Evolutionary conservation across 352 stramenopile species (phyloP).

Genomic region (Globisporangium heterothallicum): DNA sequence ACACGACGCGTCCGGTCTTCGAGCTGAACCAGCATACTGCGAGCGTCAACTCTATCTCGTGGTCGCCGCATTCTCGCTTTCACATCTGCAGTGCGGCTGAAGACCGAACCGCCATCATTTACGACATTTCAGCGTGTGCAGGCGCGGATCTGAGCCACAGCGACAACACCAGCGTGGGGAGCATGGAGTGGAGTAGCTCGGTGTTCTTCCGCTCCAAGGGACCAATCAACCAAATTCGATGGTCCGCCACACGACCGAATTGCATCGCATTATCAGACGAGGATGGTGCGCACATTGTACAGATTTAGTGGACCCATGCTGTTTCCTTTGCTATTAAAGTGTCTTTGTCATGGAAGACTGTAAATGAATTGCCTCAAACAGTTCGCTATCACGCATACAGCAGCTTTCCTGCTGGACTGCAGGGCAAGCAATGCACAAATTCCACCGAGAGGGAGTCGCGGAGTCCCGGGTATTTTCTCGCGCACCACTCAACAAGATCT

Average conservation of each 20-base stretch:
- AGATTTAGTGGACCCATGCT: conserved; percentile 38
- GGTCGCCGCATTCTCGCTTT: conserved; percentile 89
- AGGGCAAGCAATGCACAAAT: conserved; percentile 59
- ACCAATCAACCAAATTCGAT: conserved; percentile 84
- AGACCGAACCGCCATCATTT: conserved; percentile 95
- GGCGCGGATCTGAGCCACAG: conserved; percentile 19
- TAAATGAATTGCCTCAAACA: too few species aligned
- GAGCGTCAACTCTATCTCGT: conserved; percentile 95
- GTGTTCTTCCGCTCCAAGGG: conserved; percentile 59
- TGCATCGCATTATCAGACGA: conserved; percentile 95
- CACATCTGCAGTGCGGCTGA: conserved; percentile 96
- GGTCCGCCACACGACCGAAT: conserved; percentile 91
- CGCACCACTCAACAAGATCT: conserved; percentile 35
- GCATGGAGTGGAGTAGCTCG: conserved; percentile 31
- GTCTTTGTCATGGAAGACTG: not conserved
- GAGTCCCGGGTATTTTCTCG: conserved; percentile 27
- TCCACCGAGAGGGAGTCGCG: conserved; percentile 39
- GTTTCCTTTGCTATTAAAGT: not conserved
- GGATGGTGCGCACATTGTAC: conserved; percentile 94
- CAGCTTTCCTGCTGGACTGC: conserved; percentile 80
- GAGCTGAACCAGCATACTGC: conserved; percentile 90
- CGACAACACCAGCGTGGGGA: conserved; percentile 18
- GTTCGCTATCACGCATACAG: conserved; percentile 69
- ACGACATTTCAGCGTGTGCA: conserved; percentile 77
- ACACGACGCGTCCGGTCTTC: conserved; percentile 87